These are phyloP conservation scores for Yarrowia sp. DNA, from an alignment of 805 yeast genomes.

Conservation along the genomic window DNA sequence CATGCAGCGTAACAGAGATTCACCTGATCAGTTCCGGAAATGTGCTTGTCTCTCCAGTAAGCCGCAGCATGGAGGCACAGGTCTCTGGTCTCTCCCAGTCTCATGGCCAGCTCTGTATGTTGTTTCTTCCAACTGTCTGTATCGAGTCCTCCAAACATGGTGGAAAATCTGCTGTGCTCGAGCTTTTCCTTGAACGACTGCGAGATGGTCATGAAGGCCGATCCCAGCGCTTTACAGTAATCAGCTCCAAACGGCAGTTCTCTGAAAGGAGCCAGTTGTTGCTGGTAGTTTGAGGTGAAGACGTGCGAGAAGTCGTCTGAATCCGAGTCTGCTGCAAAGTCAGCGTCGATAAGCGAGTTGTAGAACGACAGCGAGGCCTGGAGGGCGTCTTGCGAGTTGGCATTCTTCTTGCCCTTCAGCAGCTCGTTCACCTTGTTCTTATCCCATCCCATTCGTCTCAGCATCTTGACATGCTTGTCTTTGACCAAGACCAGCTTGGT, in stretches of 20 bases:
- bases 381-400: constrained; percentile 16
- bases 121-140: constrained; percentile 36
- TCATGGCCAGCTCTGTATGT: constrained; percentile 25
- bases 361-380: constrained; percentile 22
- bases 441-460: constrained; percentile 37
- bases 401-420: constrained; percentile 30
- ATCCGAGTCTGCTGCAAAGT: constrained; percentile 2
- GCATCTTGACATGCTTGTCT: constrained; percentile 24
- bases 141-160: constrained; percentile 14
- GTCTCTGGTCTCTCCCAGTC: constrained; percentile 15
- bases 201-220: constrained; percentile 30
- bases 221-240: constrained; percentile 28
- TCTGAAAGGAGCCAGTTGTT: constrained; percentile 24
- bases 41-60: constrained; percentile 19
- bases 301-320: constrained; percentile 21
- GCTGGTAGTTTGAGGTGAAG: constrained; percentile 23
- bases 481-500: constrained; percentile 34
- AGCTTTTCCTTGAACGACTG: constrained; percentile 31
- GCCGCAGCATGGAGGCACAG: constrained; percentile 25
- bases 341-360: constrained; percentile 15
- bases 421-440: constrained; percentile 30
- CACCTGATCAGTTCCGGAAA: constrained; percentile 29
- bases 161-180: constrained; percentile 20
- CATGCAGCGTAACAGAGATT: constrained; percentile 29
- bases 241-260: constrained; percentile 36